phyloP scores from a whole-genome alignment of 2,329 filamentous ascomycete species.

The Cladosporium sphaerospermum region DNA sequence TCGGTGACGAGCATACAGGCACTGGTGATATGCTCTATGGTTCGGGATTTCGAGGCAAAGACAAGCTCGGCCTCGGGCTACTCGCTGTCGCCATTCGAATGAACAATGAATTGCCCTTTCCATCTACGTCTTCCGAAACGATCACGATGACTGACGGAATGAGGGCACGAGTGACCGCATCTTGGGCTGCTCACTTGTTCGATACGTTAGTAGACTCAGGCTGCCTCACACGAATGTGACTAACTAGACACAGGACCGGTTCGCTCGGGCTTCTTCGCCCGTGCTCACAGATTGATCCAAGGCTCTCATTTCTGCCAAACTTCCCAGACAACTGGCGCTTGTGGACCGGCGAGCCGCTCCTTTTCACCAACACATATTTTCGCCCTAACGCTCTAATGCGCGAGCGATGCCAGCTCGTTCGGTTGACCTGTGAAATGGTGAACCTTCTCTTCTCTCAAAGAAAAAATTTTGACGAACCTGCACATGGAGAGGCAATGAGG shows the following conservation, averaged over 20 bases:
- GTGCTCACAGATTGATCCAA: background rate
- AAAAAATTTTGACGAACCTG: background rate
- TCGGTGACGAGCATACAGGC: conserved; percentile 3
- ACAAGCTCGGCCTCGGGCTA: background rate
- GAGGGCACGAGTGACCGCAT: background rate
- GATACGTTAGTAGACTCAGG: background rate
- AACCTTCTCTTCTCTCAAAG: background rate
- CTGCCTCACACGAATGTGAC: background rate
- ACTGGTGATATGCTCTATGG: background rate
- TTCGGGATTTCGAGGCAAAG: conserved; percentile 1
- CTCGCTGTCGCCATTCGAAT: background rate
- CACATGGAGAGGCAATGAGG: background rate
- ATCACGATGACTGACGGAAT: background rate
- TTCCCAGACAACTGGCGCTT: background rate
- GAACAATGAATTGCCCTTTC: background rate
- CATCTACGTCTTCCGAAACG: background rate
- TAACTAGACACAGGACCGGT: background rate
- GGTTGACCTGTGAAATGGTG: background rate
- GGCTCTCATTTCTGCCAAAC: background rate
- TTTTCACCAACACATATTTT: background rate
- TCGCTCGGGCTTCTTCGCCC: background rate
- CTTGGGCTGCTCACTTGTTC: background rate
- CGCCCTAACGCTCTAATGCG: background rate
- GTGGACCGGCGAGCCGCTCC: conserved; percentile 1
- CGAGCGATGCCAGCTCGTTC: background rate